These are phyloP conservation scores for Trematosphaeria pertusa DNA, from an alignment of 2,329 filamentous ascomycete species.

Conservation along the genomic window DNA sequence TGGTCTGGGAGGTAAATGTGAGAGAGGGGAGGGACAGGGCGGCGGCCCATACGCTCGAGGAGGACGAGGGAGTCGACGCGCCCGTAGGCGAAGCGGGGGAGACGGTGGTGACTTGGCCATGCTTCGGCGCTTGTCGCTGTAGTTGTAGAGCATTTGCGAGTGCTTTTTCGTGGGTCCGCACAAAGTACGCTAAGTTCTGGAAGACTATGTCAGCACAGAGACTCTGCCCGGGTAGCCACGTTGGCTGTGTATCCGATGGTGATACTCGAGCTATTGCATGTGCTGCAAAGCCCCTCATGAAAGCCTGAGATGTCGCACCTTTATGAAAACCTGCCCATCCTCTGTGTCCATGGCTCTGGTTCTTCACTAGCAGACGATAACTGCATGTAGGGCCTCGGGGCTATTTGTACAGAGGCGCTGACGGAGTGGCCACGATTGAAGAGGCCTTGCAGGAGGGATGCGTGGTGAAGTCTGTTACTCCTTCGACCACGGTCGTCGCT, in stretches of 20 bases:
- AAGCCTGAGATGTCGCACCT: conserved; percentile 72
- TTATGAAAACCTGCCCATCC: conserved; percentile 89
- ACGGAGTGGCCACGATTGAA: no score
- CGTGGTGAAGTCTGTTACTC: no score
- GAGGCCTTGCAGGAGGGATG: no score
- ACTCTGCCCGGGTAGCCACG: conserved; percentile 5
- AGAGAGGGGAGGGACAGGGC: conserved; percentile 87
- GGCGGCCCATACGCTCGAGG: conserved; percentile 75
- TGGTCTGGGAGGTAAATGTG: conserved; percentile 80
- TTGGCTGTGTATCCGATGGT: conserved; percentile 6
- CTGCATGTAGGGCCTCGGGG: conserved; percentile 41
- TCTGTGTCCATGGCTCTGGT: conserved; percentile 78
- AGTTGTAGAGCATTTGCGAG: conserved; percentile 94
- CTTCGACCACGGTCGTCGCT: no score
- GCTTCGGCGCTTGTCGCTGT: conserved; percentile 73
- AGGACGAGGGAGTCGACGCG: conserved; percentile 59
- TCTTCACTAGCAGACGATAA: conserved; percentile 33
- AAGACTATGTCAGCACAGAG: conserved; percentile 39
- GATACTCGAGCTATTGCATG: neutral
- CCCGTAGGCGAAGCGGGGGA: conserved; percentile 48
- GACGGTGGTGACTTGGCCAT: conserved; percentile 59
- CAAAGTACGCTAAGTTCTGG: conserved; percentile 93
- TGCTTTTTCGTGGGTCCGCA: conserved; percentile 96
- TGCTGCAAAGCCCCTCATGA: conserved; percentile 7
- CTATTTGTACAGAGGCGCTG: conserved; percentile 7